phyloP scores from a whole-genome alignment of 805 yeast species.

The Ogataea siamensis region DNA sequence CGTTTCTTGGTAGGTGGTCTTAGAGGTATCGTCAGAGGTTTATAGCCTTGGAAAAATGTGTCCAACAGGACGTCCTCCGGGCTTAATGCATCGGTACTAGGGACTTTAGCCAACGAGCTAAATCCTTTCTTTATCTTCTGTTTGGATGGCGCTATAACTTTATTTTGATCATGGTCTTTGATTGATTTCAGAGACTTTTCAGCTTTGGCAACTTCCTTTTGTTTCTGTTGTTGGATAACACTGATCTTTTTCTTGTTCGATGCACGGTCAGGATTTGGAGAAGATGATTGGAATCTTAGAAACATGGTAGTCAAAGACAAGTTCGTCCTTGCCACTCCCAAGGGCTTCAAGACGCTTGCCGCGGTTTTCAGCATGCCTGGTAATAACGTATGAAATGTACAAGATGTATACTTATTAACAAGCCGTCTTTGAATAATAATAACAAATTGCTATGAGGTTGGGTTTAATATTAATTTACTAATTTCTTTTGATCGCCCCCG shows the following conservation, averaged over 20 bases:
- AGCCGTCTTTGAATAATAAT: background rate
- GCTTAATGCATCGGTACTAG: conserved; percentile 32
- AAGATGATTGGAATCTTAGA: conserved; percentile 24
- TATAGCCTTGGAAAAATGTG: conserved; percentile 36
- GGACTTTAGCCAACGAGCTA: conserved; percentile 35
- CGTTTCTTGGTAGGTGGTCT: conserved; percentile 29
- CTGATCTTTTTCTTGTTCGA: conserved; percentile 17
- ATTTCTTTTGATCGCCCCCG: conserved; percentile 1
- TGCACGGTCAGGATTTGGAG: conserved; percentile 17
- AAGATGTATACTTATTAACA: too few species aligned
- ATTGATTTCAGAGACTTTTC: conserved; percentile 8
- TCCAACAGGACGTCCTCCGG: conserved; percentile 36
- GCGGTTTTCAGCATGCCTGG: background rate
- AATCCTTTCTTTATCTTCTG: conserved; percentile 31
- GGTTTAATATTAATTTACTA: background rate
- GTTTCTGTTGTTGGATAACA: conserved; percentile 14
- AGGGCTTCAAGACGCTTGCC: background rate
- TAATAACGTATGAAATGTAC: too few species aligned
- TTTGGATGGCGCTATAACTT: conserved; percentile 10
- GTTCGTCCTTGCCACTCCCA: background rate
- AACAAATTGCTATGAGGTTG: background rate
- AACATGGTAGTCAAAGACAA: conserved; percentile 1
- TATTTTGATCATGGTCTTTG: background rate
- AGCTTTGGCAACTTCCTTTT: conserved; percentile 14
- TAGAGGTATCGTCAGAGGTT: conserved; percentile 35